Conservation (phyloP, 805 yeast genomes). For the Limtongia smithiae region DNA sequence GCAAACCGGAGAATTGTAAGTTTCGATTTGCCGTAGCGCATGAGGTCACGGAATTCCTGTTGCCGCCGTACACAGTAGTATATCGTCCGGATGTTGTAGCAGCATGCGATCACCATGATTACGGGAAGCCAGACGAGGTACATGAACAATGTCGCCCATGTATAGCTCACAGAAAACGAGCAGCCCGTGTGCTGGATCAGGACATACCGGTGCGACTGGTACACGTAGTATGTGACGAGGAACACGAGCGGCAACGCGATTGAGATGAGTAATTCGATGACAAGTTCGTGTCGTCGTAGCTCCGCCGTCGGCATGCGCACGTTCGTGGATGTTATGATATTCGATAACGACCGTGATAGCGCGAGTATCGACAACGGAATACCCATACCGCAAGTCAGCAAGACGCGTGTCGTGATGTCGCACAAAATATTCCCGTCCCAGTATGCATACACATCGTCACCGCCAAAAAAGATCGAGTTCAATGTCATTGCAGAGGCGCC, state of each 20-base stretch:
- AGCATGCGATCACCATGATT: conserved; percentile 56
- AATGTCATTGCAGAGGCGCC: conserved; percentile 60
- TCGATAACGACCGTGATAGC: conserved; percentile 61
- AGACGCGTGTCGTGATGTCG: conserved; percentile 68
- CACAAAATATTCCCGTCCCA: conserved; percentile 84
- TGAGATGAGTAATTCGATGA: conserved; percentile 58
- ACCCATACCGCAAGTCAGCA: conserved; percentile 65
- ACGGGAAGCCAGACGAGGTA: conserved; percentile 65
- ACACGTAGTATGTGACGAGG: conserved; percentile 58
- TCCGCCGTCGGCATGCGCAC: conserved; percentile 42
- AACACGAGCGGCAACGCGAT: conserved; percentile 59
- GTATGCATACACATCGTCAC: conserved; percentile 43
- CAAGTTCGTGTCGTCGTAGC: conserved; percentile 42
- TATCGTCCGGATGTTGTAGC: conserved; percentile 43
- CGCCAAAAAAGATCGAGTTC: conserved; percentile 72
- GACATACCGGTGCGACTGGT: conserved; percentile 58
- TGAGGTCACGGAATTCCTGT: conserved; percentile 63
- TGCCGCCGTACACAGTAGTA: conserved; percentile 56
- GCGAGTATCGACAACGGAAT: conserved; percentile 67
- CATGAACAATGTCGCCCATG: conserved; percentile 52
- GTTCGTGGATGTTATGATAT: conserved; percentile 49
- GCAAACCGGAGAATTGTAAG: conserved; percentile 63
- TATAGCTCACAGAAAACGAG: conserved; percentile 36
- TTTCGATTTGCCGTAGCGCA: conserved; percentile 74
- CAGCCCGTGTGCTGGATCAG: conserved; percentile 73